These are phyloP conservation scores for Amanita inopinata DNA, from an alignment of 768 basidiomycete species.

Conservation along the genomic window DNA sequence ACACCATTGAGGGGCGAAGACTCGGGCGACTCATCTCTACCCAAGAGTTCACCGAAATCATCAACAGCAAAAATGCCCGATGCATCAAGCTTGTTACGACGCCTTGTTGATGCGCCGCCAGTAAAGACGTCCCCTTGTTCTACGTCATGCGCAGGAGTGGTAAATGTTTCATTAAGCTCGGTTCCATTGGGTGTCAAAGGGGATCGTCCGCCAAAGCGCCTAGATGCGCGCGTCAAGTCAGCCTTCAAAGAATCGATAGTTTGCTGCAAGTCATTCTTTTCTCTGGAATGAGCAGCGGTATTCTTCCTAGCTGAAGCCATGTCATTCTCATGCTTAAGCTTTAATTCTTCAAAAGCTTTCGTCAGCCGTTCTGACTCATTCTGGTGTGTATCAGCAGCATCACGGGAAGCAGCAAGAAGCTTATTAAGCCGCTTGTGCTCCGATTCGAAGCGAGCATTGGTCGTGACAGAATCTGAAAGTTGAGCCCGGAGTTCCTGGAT, in stretches of 20 bases:
- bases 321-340: conserved; percentile 90
- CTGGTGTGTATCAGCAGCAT: conserved; percentile 76
- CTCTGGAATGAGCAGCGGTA: conserved; percentile 79
- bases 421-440: conserved; percentile 79
- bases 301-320: conserved; percentile 85
- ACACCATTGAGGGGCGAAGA: conserved; percentile 8
- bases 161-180: conserved; percentile 30
- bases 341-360: conserved; percentile 57
- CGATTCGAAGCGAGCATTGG: conserved; percentile 60
- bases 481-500: conserved; percentile 79
- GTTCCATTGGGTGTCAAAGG: conserved; percentile 61
- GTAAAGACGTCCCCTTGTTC: conserved; percentile 58
- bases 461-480: conserved; percentile 53
- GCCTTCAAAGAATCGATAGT: conserved; percentile 67
- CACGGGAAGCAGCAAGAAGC: conserved; percentile 61
- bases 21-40: conserved; percentile 8
- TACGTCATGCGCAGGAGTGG: conserved; percentile 49
- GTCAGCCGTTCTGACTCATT: conserved; percentile 73
- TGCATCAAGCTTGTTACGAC: conserved; percentile 37
- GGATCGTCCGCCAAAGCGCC: conserved; percentile 46
- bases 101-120: conserved; percentile 54
- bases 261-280: conserved; percentile 87
- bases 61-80: conserved; percentile 39
- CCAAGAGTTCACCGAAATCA: conserved; percentile 5
- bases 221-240: conserved; percentile 56